Evolutionary conservation across 2,329 filamentous ascomycete genomes (phyloP).

Genomic region (Capronia epimyces): DNA sequence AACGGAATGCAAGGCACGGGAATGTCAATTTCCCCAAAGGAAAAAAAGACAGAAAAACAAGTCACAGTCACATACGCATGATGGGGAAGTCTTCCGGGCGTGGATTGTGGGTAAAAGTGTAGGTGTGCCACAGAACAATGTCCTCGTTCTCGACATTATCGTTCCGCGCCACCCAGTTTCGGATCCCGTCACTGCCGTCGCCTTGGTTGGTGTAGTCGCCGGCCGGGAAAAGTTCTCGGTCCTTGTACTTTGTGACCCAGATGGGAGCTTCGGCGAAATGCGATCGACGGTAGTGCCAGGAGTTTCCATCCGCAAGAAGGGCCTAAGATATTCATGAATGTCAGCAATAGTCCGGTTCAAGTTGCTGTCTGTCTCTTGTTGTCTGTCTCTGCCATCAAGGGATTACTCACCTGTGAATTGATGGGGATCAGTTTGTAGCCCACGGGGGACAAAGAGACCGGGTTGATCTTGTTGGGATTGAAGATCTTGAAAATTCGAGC

Average conservation of each 20-base stretch:
- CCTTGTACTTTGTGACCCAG: conserved; percentile 48
- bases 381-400: too few relatives aligned
- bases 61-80: conserved; percentile 25
- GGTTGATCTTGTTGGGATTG: conserved; percentile 43
- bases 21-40: neutral
- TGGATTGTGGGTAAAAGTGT: conserved; percentile 50
- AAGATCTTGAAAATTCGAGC: conserved; percentile 47
- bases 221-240: conserved; percentile 48
- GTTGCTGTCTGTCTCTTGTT: neutral
- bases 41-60: too few relatives aligned
- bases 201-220: conserved; percentile 47
- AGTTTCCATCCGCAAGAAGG: neutral
- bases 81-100: conserved; percentile 49
- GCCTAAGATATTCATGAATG: neutral
- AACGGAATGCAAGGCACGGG: too few relatives aligned
- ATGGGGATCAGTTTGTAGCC: conserved; percentile 38
- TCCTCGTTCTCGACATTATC: conserved; percentile 43
- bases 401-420: neutral
- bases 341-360: too few relatives aligned
- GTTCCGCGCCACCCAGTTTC: conserved; percentile 40
- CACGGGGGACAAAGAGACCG: conserved; percentile 40
- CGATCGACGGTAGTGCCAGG: conserved; percentile 33
- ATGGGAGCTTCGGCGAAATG: conserved; percentile 48
- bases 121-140: conserved; percentile 47
- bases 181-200: conserved; percentile 39